Evolutionary conservation across 768 basidiomycete genomes (phyloP).

Genomic region (Pleurotus djamor): DNA sequence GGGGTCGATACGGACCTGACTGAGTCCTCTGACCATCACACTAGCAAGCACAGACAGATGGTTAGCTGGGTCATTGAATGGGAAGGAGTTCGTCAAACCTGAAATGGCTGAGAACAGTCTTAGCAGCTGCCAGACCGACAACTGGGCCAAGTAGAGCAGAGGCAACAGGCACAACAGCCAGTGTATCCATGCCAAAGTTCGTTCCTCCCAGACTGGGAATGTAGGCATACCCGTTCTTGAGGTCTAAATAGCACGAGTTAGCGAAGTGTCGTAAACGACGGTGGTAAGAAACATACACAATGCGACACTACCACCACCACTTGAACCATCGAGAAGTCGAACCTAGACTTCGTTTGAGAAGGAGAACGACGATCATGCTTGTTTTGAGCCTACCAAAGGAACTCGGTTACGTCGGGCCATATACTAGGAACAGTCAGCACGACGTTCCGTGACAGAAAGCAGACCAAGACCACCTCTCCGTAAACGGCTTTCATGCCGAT

Average conservation of each 20-base stretch:
- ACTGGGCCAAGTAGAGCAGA: slow-evolving; percentile 38
- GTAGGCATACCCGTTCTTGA: slow-evolving; percentile 34
- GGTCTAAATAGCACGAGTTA: slow-evolving; percentile 18
- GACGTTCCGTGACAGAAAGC: neutral
- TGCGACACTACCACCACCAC: slow-evolving; percentile 39
- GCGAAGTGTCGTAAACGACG: neutral
- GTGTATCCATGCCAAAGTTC: slow-evolving; percentile 32
- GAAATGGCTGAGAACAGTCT: slow-evolving; percentile 35
- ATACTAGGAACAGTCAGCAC: slow-evolving; percentile 15
- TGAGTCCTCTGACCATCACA: slow-evolving; percentile 39
- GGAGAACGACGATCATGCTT: neutral
- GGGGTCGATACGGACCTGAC: slow-evolving; percentile 15
- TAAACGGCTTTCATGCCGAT: slow-evolving; percentile 35
- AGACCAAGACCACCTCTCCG: slow-evolving; percentile 26
- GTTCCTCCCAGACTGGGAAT: slow-evolving; percentile 33
- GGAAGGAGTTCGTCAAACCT: slow-evolving; percentile 16
- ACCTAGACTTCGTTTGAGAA: slow-evolving; percentile 19
- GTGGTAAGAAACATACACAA: slow-evolving; percentile 21
- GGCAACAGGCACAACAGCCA: slow-evolving; percentile 33
- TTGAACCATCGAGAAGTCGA: slow-evolving; percentile 37
- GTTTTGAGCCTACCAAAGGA: slow-evolving; percentile 25
- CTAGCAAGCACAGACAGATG: slow-evolving; percentile 17
- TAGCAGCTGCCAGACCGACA: slow-evolving; percentile 37
- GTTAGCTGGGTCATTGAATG: neutral
- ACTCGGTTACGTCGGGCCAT: slow-evolving; percentile 30